A percentile compares a stretch with the other conserved stretches of the same genome.
Evolutionary conservation across 1,139 yeast species (phyloP).

Genomic region (Candida sp.): DNA sequence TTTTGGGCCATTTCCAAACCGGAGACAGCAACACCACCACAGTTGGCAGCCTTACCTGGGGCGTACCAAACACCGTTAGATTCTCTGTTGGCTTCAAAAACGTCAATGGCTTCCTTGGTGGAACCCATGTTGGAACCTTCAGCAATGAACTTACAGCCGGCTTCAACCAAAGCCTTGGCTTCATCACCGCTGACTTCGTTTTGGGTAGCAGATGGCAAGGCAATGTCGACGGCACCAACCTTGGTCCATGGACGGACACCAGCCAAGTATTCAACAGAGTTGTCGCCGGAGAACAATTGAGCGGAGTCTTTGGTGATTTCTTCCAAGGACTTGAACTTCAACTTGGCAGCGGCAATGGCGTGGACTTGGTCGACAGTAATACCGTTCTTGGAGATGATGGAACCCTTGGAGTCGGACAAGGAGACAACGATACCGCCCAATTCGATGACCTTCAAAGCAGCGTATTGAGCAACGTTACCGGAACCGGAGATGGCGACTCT

Average conservation of each 20-base stretch:
- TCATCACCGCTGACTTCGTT: slow-evolving; percentile 97
- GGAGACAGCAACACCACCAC: slow-evolving; percentile 99
- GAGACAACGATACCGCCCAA: slow-evolving; percentile 96
- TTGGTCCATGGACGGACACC: slow-evolving; percentile 98
- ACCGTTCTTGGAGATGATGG: slow-evolving; percentile 78
- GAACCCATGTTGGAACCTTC: slow-evolving; percentile 99
- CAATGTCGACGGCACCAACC: slow-evolving; percentile 93
- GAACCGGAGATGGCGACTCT: slow-evolving; percentile 97
- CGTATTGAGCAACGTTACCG: slow-evolving; percentile 99
- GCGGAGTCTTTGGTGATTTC: slow-evolving; percentile 62
- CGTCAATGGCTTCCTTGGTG: slow-evolving; percentile 95
- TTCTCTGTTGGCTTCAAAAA: slow-evolving; percentile 87
- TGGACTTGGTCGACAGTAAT: slow-evolving; percentile 81
- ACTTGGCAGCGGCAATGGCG: slow-evolving; percentile 81
- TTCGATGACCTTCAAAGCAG: slow-evolving; percentile 97
- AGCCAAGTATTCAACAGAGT: slow-evolving; percentile 73
- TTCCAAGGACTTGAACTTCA: slow-evolving; percentile 77
- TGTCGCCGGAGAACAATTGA: slow-evolving; percentile 58
- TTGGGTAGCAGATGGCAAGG: slow-evolving; percentile 98
- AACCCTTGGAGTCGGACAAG: slow-evolving; percentile 93
- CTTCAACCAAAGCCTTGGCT: slow-evolving; percentile 91
- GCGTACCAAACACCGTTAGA: slow-evolving; percentile 89
- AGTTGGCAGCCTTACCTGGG: slow-evolving; percentile 99
- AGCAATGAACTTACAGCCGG: slow-evolving; percentile 93
- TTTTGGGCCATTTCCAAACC: slow-evolving; percentile 99